phyloP scores from a whole-genome alignment of 192 early-diverging fungal species.

The Borealophlyctis nickersoniae region DNA sequence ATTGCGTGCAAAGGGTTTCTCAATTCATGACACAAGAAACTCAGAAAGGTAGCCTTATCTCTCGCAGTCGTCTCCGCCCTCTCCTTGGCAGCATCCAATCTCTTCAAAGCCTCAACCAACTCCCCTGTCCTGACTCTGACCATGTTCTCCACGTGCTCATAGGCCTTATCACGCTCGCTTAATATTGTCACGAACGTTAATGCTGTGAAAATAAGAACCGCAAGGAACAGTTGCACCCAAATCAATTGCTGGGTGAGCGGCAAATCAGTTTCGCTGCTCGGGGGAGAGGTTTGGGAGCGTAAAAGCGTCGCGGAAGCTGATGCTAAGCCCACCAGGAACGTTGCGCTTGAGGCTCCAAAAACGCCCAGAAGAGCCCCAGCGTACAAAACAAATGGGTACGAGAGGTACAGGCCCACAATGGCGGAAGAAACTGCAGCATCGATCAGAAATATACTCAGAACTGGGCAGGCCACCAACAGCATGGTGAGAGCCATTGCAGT shows the following conservation, averaged over 20 bases:
- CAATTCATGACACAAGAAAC: slow-evolving; percentile 29
- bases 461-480: neutral
- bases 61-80: slow-evolving; percentile 5
- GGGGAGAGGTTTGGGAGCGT: neutral
- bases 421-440: slow-evolving; percentile 3
- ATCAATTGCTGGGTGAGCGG: slow-evolving; percentile 12
- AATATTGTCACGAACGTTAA: slow-evolving; percentile 12
- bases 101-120: slow-evolving; percentile 10
- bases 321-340: neutral
- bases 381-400: slow-evolving; percentile 17
- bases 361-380: slow-evolving; percentile 8
- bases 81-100: slow-evolving; percentile 15
- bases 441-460: neutral
- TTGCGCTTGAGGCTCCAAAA: slow-evolving; percentile 8
- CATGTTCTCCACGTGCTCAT: slow-evolving; percentile 7
- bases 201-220: slow-evolving; percentile 15
- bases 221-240: slow-evolving; percentile 18
- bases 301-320: neutral
- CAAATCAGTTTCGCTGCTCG: neutral
- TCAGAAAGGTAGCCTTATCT: slow-evolving; percentile 22
- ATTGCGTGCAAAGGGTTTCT: slow-evolving; percentile 37
- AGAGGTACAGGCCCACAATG: slow-evolving; percentile 9
- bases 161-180: slow-evolving; percentile 5
- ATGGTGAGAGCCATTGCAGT: neutral
- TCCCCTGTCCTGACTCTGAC: slow-evolving; percentile 10